Conservation (phyloP, 1,284 basidiomycete species). For the Singerocomus rubriflavus region DNA sequence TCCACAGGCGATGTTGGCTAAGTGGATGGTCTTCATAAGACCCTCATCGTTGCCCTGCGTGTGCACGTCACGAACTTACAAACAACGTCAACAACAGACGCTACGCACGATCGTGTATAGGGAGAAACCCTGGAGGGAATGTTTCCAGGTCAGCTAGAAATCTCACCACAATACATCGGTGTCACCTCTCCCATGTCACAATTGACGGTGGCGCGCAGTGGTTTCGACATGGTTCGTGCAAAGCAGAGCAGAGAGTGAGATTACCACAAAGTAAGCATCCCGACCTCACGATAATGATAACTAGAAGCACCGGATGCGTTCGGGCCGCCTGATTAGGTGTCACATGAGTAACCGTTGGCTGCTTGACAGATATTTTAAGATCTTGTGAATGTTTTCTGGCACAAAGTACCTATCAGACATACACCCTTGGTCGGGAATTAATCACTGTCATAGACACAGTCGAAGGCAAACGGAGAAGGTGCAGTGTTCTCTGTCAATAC, state of each 20-base stretch:
- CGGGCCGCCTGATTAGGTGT: conserved; percentile 4
- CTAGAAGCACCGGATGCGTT: background rate
- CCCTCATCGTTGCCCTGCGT: conserved; percentile 55
- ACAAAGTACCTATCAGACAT: background rate
- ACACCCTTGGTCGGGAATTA: background rate
- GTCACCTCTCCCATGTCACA: conserved; percentile 63
- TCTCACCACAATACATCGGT: background rate
- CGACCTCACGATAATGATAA: background rate
- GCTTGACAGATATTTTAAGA: background rate
- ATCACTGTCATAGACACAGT: background rate
- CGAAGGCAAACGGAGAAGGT: background rate
- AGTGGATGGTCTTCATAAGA: conserved; percentile 60
- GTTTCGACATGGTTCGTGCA: conserved; percentile 20
- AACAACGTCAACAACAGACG: background rate
- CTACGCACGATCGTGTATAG: conserved; percentile 46
- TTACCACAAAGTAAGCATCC: background rate
- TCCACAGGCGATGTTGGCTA: conserved; percentile 64
- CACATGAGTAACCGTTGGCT: background rate
- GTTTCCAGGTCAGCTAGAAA: conserved; percentile 2
- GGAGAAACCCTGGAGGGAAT: conserved; percentile 47
- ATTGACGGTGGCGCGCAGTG: conserved; percentile 49
- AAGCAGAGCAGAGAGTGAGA: background rate
- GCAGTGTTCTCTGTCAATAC: background rate
- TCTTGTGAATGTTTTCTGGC: background rate
- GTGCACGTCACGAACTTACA: background rate